Evolutionary conservation across 345 rosid species (phyloP).

Genomic region (Iberis pinnata): DNA sequence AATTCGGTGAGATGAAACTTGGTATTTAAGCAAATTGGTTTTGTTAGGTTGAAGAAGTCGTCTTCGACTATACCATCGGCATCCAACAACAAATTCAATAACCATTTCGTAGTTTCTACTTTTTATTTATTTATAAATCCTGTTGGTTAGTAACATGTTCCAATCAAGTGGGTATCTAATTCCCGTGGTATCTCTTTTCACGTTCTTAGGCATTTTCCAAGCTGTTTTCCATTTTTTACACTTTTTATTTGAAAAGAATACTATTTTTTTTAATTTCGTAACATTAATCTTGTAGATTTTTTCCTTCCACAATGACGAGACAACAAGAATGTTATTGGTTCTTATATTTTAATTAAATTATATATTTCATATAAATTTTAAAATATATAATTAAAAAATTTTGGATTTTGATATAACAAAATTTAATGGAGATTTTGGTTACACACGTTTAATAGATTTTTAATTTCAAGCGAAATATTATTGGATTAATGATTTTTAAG

Average conservation of each 20-base stretch:
- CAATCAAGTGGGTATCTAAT: slow-evolving; percentile 22
- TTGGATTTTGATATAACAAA: no score
- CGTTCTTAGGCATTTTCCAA: slow-evolving; percentile 14
- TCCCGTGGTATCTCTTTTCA: slow-evolving; percentile 20
- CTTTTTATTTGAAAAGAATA: no score
- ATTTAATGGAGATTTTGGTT: no score
- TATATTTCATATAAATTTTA: no score
- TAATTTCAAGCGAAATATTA: no score
- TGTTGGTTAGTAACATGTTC: slow-evolving; percentile 11
- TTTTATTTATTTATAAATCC: background rate
- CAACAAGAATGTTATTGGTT: no score
- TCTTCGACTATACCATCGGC: background rate
- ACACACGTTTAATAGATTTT: no score
- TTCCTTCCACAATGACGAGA: background rate
- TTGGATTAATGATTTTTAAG: no score
- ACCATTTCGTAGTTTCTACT: slow-evolving; percentile 8
- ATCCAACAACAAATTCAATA: slow-evolving; percentile 13
- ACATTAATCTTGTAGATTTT: background rate
- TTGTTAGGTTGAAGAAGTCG: slow-evolving; percentile 18
- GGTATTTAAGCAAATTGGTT: slow-evolving; percentile 8
- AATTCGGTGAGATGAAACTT: slow-evolving; percentile 16
- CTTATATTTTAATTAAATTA: no score
- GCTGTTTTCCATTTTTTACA: slow-evolving; percentile 28
- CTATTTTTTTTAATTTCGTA: slow-evolving; percentile 1
- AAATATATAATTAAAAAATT: no score